Evolutionary conservation across 148 eudicot genomes (phyloP).

Genomic region (Spergularia marina): DNA sequence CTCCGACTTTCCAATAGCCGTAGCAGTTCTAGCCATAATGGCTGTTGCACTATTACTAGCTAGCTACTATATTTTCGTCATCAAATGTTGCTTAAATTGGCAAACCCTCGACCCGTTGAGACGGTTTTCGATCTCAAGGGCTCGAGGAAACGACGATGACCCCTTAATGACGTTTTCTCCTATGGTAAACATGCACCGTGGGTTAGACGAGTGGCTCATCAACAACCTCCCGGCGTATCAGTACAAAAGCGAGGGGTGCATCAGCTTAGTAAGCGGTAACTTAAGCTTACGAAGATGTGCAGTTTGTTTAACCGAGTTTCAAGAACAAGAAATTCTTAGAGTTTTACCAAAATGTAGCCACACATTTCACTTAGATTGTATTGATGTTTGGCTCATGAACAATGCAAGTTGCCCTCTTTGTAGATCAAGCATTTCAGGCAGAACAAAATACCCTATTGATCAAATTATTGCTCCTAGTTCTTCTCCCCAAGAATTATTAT

Average conservation of each 20-base stretch:
- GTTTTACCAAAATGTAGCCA: slow-evolving; percentile 69
- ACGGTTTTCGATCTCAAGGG: slow-evolving; percentile 37
- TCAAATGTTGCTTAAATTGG: slow-evolving; percentile 69
- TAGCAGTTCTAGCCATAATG: slow-evolving; percentile 49
- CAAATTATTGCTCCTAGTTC: slow-evolving; percentile 67
- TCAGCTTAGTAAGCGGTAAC: not conserved
- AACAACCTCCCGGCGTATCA: slow-evolving; percentile 67
- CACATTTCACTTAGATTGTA: slow-evolving; percentile 75
- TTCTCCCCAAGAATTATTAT: slow-evolving; percentile 55
- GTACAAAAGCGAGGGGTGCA: slow-evolving; percentile 29
- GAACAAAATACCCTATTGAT: slow-evolving; percentile 38
- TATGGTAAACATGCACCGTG: slow-evolving; percentile 36
- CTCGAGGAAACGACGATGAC: slow-evolving; percentile 23
- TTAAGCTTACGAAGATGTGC: slow-evolving; percentile 52
- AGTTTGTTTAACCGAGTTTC: slow-evolving; percentile 67
- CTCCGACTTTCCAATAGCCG: slow-evolving; percentile 56
- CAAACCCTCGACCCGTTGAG: slow-evolving; percentile 50
- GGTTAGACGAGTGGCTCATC: slow-evolving; percentile 63
- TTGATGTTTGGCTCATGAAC: slow-evolving; percentile 75
- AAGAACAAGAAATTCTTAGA: slow-evolving; percentile 54
- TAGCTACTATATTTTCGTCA: slow-evolving; percentile 65
- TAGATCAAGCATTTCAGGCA: slow-evolving; percentile 64
- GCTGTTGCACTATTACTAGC: slow-evolving; percentile 56
- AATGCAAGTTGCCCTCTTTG: slow-evolving; percentile 87
- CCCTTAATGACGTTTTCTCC: slow-evolving; percentile 51